Conservation (phyloP, 805 yeast genomes). For the Grigorovia jiainica region DNA sequence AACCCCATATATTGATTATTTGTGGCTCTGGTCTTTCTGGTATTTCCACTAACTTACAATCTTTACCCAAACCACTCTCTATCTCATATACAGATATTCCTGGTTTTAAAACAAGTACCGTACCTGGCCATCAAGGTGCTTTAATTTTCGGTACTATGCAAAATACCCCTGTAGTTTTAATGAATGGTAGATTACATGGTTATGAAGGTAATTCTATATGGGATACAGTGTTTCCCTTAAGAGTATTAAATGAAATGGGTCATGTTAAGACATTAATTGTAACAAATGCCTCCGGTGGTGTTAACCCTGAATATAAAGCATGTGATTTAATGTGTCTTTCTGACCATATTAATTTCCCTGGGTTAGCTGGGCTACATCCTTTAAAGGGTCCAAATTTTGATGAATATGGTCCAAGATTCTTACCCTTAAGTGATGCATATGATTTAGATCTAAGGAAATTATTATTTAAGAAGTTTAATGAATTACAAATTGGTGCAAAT, state of each 20-base stretch:
- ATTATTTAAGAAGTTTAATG: no score
- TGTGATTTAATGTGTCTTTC: slow-evolving; percentile 88
- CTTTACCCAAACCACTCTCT: slow-evolving; percentile 33
- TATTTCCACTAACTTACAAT: slow-evolving; percentile 42
- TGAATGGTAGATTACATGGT: slow-evolving; percentile 89
- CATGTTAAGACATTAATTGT: slow-evolving; percentile 51
- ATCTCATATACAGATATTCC: slow-evolving; percentile 66
- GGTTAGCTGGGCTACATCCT: slow-evolving; percentile 81
- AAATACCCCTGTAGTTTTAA: slow-evolving; percentile 72
- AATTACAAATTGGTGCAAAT: slow-evolving; percentile 35
- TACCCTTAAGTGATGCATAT: slow-evolving; percentile 84
- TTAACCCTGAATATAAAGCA: slow-evolving; percentile 53
- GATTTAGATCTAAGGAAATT: slow-evolving; percentile 59
- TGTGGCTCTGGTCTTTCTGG: slow-evolving; percentile 96
- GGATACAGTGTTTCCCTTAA: slow-evolving; percentile 76
- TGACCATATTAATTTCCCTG: slow-evolving; percentile 89
- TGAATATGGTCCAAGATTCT: slow-evolving; percentile 75
- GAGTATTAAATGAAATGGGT: slow-evolving; percentile 61
- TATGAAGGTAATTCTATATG: slow-evolving; percentile 86
- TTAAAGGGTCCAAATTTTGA: slow-evolving; percentile 79
- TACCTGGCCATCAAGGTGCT: slow-evolving; percentile 82
- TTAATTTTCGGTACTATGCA: slow-evolving; percentile 69
- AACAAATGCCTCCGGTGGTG: slow-evolving; percentile 96
- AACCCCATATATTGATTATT: slow-evolving; percentile 65
- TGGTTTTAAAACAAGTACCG: slow-evolving; percentile 73